Conservation (phyloP, 495 filamentous ascomycete species). For the Penicillium malachiteum region DNA sequence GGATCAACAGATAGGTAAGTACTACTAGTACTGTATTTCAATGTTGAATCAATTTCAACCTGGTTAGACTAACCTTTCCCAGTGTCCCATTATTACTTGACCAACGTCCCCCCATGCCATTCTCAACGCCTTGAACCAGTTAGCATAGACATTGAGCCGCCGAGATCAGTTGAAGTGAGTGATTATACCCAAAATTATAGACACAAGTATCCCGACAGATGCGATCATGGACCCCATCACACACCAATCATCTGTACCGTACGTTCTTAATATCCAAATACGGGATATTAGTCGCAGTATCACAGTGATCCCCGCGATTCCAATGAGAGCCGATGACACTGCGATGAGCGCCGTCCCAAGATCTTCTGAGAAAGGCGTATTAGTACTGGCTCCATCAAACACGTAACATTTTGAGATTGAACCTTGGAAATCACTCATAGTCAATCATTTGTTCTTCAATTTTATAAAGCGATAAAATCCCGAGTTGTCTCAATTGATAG, state of each 20-base stretch:
- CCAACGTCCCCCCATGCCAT: neutral
- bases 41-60: neutral
- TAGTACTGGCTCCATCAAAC: too few relatives aligned
- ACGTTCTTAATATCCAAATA: neutral
- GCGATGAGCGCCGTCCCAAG: neutral
- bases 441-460: too few relatives aligned
- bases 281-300: neutral
- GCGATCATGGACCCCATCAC: neutral
- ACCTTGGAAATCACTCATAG: too few relatives aligned
- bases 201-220: neutral
- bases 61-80: neutral
- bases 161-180: too few relatives aligned
- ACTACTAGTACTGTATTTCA: neutral
- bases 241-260: neutral
- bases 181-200: neutral
- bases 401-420: too few relatives aligned
- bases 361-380: neutral
- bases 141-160: neutral
- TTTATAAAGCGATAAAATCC: too few relatives aligned
- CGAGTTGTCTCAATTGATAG: too few relatives aligned
- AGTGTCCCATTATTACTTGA: neutral
- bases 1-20: neutral
- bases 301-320: neutral
- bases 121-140: neutral
- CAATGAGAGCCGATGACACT: neutral